Conservation (phyloP, 768 basidiomycete species). For the Kondoa subrosea region DNA sequence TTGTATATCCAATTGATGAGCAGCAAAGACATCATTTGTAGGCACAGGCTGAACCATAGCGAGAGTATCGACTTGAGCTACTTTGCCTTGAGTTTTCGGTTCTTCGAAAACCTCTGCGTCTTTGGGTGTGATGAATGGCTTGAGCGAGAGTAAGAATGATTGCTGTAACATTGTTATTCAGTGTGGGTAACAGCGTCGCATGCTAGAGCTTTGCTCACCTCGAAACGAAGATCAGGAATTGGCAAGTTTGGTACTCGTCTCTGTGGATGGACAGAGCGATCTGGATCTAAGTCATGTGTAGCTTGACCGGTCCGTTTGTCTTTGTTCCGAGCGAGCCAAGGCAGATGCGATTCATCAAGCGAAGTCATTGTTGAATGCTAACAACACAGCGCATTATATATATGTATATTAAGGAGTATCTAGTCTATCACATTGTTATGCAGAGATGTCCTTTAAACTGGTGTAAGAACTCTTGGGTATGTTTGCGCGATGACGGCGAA, state of each 20-base stretch:
- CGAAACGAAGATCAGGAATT: not conserved
- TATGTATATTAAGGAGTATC: no score
- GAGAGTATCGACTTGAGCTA: not conserved
- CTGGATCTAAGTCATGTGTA: not conserved
- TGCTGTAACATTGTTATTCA: no score
- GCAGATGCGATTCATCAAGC: not conserved
- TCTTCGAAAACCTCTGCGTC: not conserved
- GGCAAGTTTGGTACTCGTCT: not conserved
- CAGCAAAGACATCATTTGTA: not conserved
- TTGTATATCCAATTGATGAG: not conserved
- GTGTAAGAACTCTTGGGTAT: not conserved
- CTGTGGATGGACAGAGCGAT: not conserved
- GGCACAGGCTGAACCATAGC: not conserved
- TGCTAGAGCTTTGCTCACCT: no score
- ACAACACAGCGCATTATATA: no score
- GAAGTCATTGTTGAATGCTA: not conserved
- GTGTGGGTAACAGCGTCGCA: no score
- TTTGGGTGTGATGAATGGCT: not conserved
- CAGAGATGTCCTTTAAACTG: not conserved
- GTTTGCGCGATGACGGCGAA: not conserved
- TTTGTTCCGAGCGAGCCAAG: not conserved
- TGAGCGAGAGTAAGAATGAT: not conserved
- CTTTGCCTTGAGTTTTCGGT: not conserved
- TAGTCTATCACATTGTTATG: not conserved
- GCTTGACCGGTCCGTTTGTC: not conserved